phyloP scores from a whole-genome alignment of 1,139 yeast species.

The Ogataea hybrid region DNA sequence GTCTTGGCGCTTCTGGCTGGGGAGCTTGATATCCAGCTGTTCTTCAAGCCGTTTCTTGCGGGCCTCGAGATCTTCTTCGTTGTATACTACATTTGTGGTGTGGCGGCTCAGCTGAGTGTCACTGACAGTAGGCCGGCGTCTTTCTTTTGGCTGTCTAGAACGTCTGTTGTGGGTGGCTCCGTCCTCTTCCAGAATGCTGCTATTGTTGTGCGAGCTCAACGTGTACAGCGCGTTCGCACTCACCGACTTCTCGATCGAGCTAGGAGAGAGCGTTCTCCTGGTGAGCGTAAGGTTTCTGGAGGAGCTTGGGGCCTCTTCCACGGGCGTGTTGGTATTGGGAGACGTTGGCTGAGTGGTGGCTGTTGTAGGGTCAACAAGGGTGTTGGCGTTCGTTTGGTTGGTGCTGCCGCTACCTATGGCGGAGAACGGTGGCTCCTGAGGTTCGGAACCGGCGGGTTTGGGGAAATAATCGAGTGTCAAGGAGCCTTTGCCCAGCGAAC shows the following conservation, averaged over 20 bases:
- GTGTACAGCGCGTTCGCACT: slow-evolving; percentile 5
- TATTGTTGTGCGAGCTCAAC: slow-evolving; percentile 7
- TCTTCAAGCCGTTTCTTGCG: slow-evolving; percentile 14
- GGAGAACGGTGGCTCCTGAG: slow-evolving; percentile 7
- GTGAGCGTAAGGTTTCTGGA: slow-evolving; percentile 10
- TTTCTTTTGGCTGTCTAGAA: slow-evolving; percentile 8
- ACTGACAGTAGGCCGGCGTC: slow-evolving; percentile 5
- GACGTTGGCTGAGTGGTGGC: slow-evolving; percentile 12
- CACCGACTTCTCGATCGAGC: slow-evolving; percentile 4
- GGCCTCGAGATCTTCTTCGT: background rate
- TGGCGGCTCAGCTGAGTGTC: slow-evolving; percentile 6
- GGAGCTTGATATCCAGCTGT: slow-evolving; percentile 24
- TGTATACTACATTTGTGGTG: background rate
- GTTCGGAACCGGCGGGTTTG: slow-evolving; percentile 1
- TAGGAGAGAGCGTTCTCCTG: slow-evolving; percentile 10
- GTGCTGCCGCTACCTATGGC: slow-evolving; percentile 8
- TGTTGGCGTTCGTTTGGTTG: slow-evolving; percentile 3
- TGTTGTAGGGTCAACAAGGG: slow-evolving; percentile 10
- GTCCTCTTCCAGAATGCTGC: slow-evolving; percentile 15
- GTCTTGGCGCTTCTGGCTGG: slow-evolving; percentile 45
- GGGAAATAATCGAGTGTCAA: slow-evolving; percentile 54
- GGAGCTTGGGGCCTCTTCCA: slow-evolving; percentile 3
- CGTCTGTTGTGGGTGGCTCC: background rate
- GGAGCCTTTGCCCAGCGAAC: slow-evolving; percentile 72
- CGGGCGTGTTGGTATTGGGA: slow-evolving; percentile 14